Evolutionary conservation across 805 yeast species (phyloP), one percentile per base, ranked within the genome.

Genomic region (Barnettozyma vustinii): DNA sequence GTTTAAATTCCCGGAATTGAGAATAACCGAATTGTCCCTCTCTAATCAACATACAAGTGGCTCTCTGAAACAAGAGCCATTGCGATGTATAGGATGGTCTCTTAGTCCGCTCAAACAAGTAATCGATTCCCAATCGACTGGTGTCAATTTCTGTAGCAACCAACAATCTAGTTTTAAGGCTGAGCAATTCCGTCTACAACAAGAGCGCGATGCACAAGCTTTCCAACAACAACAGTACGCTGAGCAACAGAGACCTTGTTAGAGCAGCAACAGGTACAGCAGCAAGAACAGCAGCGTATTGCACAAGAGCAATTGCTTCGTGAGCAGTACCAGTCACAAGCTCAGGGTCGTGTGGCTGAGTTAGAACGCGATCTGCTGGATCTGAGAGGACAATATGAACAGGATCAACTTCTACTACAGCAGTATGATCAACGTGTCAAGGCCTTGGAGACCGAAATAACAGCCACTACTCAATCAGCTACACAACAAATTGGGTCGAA

Each of bases 341-440:
- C 84, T 9, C 87, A 85, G 60, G 89, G 90, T 26, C 75, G 87
- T 52, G 87, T 82, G 30, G 81, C 91, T 0, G 91, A 87, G 55
- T 71, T 87, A 47, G 96, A 90, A 63, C 84, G 88, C 56, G 96
- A 90, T 62, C 66, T 91, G 44, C 70, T 87, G 36, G 78, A 81
- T 54, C 71, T 89, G 55, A 79, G 83, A 55, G 87, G 84, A 35
- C 96, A 89, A 60, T 87, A 85, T 60, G 96, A 90, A 56, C 86
- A 82, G 56, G 96, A 88, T 63, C 96, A 88, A 64, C 73, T 80
- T 55, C 71, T 91, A 70, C 74, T 91, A 47, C 88, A 84, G 63
- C 96, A 89, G 64, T 91, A 91, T 62, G 97, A 91, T 64, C 76
- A 81, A 52, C 74, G 96, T 49, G 96, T 91, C 9, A 84, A 84